These are phyloP conservation scores for Conticribra guillardii DNA, from an alignment of 108 stramenopile species.

Conservation along the genomic window DNA sequence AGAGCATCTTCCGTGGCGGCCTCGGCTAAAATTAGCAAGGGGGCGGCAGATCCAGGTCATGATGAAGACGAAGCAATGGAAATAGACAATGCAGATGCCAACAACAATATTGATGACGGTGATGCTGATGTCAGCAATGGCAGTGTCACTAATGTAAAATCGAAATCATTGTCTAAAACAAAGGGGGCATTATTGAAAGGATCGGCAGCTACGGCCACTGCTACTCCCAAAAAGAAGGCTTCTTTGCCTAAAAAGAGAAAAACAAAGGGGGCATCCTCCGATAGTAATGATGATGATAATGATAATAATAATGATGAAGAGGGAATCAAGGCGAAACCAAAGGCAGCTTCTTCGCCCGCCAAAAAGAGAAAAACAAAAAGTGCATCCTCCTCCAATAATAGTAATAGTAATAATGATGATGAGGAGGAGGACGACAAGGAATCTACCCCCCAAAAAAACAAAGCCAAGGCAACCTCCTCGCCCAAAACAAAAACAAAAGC, in stretches of 20 bases:
- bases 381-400: not conserved
- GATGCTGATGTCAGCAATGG: not conserved
- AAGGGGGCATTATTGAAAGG: slow-evolving; percentile 3
- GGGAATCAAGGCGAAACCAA: slow-evolving; percentile 21
- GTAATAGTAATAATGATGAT: not conserved
- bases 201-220: no score
- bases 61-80: not conserved
- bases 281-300: not conserved
- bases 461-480: not conserved
- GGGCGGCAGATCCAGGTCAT: not conserved
- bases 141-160: no score
- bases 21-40: slow-evolving; percentile 1
- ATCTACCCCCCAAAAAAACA: not conserved
- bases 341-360: not conserved
- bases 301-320: not conserved
- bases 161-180: slow-evolving; percentile 1
- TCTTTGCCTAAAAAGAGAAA: no score
- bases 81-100: not conserved
- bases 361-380: slow-evolving; percentile 18
- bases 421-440: no score
- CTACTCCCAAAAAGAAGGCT: no score
- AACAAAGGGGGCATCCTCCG: slow-evolving; percentile 7
- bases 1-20: slow-evolving; percentile 2
- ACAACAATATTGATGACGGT: not conserved
- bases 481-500: not conserved